Evolutionary conservation across 2,329 filamentous ascomycete species (phyloP).

Genomic region (Pseudopithomyces maydicus): DNA sequence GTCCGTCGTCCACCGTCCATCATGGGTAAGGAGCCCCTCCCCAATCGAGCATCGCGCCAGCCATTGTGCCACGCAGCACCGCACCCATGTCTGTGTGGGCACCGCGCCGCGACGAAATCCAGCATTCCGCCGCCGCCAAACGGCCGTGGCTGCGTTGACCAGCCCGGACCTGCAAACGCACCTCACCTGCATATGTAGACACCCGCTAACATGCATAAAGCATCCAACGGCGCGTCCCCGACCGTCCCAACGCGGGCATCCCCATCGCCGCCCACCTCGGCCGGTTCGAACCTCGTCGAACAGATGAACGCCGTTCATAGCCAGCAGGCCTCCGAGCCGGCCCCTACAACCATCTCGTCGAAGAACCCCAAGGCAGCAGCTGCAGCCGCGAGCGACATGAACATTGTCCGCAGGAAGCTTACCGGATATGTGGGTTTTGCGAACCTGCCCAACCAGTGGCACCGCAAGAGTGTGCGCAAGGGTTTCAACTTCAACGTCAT

Average conservation of each 20-base stretch:
- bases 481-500: slow-evolving; percentile 99
- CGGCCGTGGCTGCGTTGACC: slow-evolving; percentile 14
- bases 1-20: slow-evolving; percentile 35
- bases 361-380: slow-evolving; percentile 66
- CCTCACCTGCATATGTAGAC: slow-evolving; percentile 15
- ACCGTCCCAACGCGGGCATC: slow-evolving; percentile 53
- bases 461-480: slow-evolving; percentile 99
- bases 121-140: slow-evolving; percentile 15
- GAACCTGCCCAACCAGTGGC: slow-evolving; percentile 99
- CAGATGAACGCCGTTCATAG: slow-evolving; percentile 62
- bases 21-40: slow-evolving; percentile 44
- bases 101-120: slow-evolving; percentile 13
- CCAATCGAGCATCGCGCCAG: slow-evolving; percentile 8
- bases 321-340: slow-evolving; percentile 45
- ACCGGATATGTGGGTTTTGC: slow-evolving; percentile 99
- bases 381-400: slow-evolving; percentile 64
- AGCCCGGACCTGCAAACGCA: slow-evolving; percentile 4
- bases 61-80: slow-evolving; percentile 17
- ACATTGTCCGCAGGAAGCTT: slow-evolving; percentile 97
- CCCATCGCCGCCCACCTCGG: slow-evolving; percentile 51
- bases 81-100: slow-evolving; percentile 10
- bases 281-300: slow-evolving; percentile 63
- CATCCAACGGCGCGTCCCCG: slow-evolving; percentile 53
- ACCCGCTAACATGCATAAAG: slow-evolving; percentile 42
- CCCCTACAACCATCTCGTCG: slow-evolving; percentile 63